Evolutionary conservation across 257 asterid genomes (phyloP), one percentile per base, ranked within the genome.

Genomic region (Nyctanthes arbortristis): DNA sequence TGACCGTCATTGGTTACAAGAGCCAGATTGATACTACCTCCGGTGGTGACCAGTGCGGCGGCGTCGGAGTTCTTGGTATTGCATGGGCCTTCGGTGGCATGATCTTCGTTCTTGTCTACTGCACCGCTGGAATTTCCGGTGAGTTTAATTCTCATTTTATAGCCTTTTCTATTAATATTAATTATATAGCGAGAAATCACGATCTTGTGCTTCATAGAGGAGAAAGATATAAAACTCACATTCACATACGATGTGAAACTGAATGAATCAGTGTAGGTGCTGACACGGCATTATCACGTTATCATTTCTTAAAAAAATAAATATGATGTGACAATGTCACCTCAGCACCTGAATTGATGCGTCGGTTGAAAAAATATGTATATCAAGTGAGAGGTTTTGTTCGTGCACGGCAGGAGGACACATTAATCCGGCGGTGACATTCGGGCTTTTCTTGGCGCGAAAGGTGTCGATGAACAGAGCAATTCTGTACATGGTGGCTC

Each of bases 41-140:
- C 37, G 10, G 47, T 1, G 61, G 29, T 4, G 73, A 66, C 30
- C 52, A 33, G 39, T 75, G 83, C 8, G 77, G 72, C 14, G 82
- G 87, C 2, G 84, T 79, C 2, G 87, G 87, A 4, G 20, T 73
- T 39, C 82, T 82, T 31, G 87, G 87, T 22, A 77, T 82, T 70
- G 84, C 87, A 1, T 82, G 87, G 87, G 84, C 84, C 40, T 80
- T 80, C 40, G 87, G 87, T 33, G 87, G 87, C 73, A 82, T 79
- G 84, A 77, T 82, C 39, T 82, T 82, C 63, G 49, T 77, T 57
- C 84, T 79, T 35, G 82, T 82, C 37, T 82, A 82, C 75, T 82
- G 87, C 78, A 82, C 87, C 16, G 83, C 83, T 32, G 83, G 85
- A 12, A 82, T 82, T 52, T 82, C 87, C 24, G 87, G 83, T 82